Evolutionary conservation across 2,329 filamentous ascomycete genomes (phyloP).

Genomic region (Cryphonectria japonica): DNA sequence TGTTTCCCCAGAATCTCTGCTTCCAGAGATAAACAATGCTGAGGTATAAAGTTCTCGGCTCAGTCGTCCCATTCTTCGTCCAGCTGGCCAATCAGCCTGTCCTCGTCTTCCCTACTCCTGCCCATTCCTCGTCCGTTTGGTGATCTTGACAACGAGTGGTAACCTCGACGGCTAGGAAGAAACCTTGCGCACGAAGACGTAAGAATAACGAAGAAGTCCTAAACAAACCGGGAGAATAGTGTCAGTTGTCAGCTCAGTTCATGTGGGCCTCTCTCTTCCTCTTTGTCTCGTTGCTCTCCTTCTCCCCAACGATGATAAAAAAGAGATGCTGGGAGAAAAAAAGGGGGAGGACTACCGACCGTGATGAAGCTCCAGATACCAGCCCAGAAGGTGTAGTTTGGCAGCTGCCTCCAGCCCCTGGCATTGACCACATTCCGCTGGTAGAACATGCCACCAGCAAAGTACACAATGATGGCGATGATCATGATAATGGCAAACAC

Average conservation of each 20-base stretch:
- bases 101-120: constrained; percentile 76
- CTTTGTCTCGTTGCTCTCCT: neutral
- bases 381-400: constrained; percentile 92
- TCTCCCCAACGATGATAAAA: neutral
- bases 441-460: constrained; percentile 92
- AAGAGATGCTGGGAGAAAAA: constrained; percentile 5
- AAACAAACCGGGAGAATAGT: neutral
- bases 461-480: constrained; percentile 81
- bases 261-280: too few relatives aligned
- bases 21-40: neutral
- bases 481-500: constrained; percentile 86
- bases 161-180: constrained; percentile 67
- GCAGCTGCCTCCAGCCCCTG: constrained; percentile 91
- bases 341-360: constrained; percentile 52
- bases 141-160: constrained; percentile 64
- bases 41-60: constrained; percentile 22
- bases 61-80: constrained; percentile 96
- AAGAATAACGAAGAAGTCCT: constrained; percentile 70
- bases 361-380: constrained; percentile 82
- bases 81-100: constrained; percentile 90
- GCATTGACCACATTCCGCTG: constrained; percentile 94
- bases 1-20: neutral
- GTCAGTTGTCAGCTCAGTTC: neutral
- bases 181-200: constrained; percentile 71
- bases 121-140: constrained; percentile 48